These are phyloP conservation scores for Pleodorina starrii DNA, from an alignment of 139 green algal species.

Conservation along the genomic window DNA sequence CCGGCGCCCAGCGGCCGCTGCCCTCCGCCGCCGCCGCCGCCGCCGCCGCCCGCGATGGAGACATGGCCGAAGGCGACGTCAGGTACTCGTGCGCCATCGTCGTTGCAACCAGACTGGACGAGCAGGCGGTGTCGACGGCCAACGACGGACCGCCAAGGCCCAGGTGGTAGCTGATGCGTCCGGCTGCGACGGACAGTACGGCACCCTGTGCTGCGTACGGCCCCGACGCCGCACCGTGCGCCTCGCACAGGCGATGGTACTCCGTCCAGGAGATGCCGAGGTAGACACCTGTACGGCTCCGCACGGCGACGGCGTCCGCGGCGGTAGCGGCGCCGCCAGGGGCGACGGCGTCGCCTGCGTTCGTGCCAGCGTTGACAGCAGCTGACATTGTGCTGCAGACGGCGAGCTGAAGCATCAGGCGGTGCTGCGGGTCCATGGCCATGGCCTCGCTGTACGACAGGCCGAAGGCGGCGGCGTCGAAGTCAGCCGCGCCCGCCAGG, in stretches of 20 bases:
- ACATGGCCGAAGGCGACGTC: not conserved
- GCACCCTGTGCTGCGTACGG: constrained; percentile 79
- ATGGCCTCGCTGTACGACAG: constrained; percentile 69
- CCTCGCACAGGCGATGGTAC: constrained; percentile 69
- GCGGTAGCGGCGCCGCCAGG: not conserved
- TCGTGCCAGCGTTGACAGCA: not conserved
- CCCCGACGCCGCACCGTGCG: constrained; percentile 20
- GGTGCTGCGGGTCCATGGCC: constrained; percentile 84
- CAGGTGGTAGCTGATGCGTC: constrained; percentile 80
- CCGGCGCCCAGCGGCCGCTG: constrained; percentile 37
- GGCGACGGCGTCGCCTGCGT: not conserved
- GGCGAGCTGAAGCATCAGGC: constrained; percentile 77
- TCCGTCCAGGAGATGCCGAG: constrained; percentile 84
- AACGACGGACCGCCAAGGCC: constrained; percentile 76
- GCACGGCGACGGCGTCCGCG: not conserved
- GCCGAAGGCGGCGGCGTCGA: constrained; percentile 77
- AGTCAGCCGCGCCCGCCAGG: constrained; percentile 65
- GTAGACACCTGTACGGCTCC: constrained; percentile 65
- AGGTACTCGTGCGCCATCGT: constrained; percentile 70
- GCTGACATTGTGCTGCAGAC: not conserved
- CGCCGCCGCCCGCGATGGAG: not conserved
- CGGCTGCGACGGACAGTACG: constrained; percentile 63
- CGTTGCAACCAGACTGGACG: constrained; percentile 86
- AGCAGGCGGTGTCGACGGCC: constrained; percentile 90
- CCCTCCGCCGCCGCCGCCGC: not conserved